These are phyloP conservation scores for Rhodosporidiobolus sp. DNA, from an alignment of 768 basidiomycete species.

Conservation along the genomic window DNA sequence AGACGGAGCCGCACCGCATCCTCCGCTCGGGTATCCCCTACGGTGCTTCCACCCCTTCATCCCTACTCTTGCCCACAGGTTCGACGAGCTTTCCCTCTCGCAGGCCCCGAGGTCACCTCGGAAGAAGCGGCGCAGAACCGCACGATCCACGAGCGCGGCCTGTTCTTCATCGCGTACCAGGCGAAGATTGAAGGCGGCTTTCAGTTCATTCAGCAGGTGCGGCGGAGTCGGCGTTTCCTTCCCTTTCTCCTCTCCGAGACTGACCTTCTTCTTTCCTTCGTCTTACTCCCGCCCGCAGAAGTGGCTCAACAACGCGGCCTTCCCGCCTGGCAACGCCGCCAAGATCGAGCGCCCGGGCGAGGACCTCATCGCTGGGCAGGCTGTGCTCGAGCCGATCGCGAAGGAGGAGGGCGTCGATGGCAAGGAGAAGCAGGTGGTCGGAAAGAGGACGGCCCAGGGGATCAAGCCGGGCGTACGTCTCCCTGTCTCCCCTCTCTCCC, in stretches of 20 bases:
- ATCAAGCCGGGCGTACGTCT: not conserved
- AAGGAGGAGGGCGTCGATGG: no score
- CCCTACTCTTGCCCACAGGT: not conserved
- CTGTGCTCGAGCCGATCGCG: not conserved
- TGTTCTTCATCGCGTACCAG: slow-evolving; percentile 55
- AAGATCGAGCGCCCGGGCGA: not conserved
- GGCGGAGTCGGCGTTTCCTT: not conserved
- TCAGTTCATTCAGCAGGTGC: slow-evolving; percentile 43
- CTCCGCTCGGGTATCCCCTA: slow-evolving; percentile 51
- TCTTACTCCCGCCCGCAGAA: not conserved
- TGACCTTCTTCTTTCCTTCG: not conserved
- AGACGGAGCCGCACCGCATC: slow-evolving; percentile 42
- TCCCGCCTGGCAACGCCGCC: not conserved
- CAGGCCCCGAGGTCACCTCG: slow-evolving; percentile 5
- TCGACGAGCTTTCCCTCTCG: not conserved
- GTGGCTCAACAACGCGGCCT: slow-evolving; percentile 1
- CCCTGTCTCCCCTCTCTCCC: not conserved
- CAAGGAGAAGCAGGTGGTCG: not conserved
- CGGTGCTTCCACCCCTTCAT: slow-evolving; percentile 41
- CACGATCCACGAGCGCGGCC: slow-evolving; percentile 51
- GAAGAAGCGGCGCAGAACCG: not conserved
- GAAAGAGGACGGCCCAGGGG: not conserved
- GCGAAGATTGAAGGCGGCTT: slow-evolving; percentile 51
- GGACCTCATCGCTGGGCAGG: slow-evolving; percentile 11
- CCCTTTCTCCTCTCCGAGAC: not conserved